Evolutionary conservation across 768 basidiomycete genomes (phyloP).

Genomic region (Boletus rubropictus): DNA sequence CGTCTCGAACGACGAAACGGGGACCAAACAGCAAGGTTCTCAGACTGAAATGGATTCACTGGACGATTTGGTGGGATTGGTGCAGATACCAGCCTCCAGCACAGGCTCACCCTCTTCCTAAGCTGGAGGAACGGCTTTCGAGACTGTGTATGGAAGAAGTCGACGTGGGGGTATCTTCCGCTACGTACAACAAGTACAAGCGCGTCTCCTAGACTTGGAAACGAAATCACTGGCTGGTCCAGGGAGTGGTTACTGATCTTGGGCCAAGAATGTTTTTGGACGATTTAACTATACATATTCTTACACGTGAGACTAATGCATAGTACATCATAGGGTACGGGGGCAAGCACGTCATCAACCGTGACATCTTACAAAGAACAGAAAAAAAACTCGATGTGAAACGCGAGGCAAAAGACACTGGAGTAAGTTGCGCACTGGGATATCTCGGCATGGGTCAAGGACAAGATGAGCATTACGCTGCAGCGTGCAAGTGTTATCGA

Average conservation of each 20-base stretch:
- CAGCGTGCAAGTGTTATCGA: slow-evolving; percentile 8
- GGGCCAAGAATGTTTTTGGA: background rate
- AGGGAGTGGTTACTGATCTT: background rate
- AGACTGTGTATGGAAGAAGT: slow-evolving; percentile 22
- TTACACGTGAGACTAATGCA: slow-evolving; percentile 20
- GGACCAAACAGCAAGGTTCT: slow-evolving; percentile 23
- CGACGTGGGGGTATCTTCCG: slow-evolving; percentile 28
- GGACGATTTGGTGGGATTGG: slow-evolving; percentile 31
- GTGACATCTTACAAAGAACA: slow-evolving; percentile 1
- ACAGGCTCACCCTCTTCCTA: slow-evolving; percentile 17
- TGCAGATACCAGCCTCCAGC: slow-evolving; percentile 17
- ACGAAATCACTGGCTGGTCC: slow-evolving; percentile 9
- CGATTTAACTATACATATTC: slow-evolving; percentile 9
- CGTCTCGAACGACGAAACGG: slow-evolving; percentile 24
- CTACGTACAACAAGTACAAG: slow-evolving; percentile 30
- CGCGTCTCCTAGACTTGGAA: slow-evolving; percentile 20
- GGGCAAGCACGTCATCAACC: background rate
- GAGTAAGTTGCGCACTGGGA: slow-evolving; percentile 16
- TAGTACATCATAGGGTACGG: slow-evolving; percentile 11
- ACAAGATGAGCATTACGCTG: slow-evolving; percentile 2
- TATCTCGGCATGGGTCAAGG: slow-evolving; percentile 17
- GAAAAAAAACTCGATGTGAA: slow-evolving; percentile 4
- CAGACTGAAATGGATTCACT: slow-evolving; percentile 27
- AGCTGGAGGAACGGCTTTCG: slow-evolving; percentile 22
- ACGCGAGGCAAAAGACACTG: slow-evolving; percentile 1